Evolutionary conservation across 306 rosid genomes (phyloP).

Genomic region (Arachis stenosperma): DNA sequence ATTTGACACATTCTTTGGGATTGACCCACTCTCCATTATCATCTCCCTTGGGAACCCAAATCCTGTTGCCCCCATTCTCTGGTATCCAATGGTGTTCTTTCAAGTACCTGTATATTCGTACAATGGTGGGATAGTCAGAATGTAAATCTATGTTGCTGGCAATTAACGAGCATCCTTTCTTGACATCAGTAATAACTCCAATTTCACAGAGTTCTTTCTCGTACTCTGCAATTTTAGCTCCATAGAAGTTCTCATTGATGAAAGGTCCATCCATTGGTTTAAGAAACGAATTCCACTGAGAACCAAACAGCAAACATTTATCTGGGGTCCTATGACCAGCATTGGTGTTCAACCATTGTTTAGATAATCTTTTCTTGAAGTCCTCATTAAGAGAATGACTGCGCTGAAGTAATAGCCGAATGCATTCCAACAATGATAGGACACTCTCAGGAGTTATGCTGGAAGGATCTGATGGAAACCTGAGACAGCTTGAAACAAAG

Average conservation of each 20-base stretch:
- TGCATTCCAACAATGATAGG: conserved; percentile 56
- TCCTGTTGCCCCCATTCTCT: conserved; percentile 38
- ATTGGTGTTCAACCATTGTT: conserved; percentile 58
- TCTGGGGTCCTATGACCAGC: conserved; percentile 53
- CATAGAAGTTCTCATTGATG: conserved; percentile 55
- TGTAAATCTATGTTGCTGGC: conserved; percentile 47
- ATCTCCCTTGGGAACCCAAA: conserved; percentile 57
- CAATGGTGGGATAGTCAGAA: conserved; percentile 37
- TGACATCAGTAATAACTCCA: conserved; percentile 46
- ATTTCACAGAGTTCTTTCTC: conserved; percentile 47
- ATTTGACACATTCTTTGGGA: conserved; percentile 52
- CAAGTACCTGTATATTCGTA: conserved; percentile 53
- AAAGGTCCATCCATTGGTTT: conserved; percentile 65
- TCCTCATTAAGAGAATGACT: conserved; percentile 24
- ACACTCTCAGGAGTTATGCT: conserved; percentile 41
- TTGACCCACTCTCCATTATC: conserved; percentile 47
- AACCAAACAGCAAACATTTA: conserved; percentile 51
- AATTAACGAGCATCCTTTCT: conserved; percentile 46
- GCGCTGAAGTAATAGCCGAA: conserved; percentile 32
- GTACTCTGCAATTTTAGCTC: conserved; percentile 44
- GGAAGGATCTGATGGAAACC: conserved; percentile 41
- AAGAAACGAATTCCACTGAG: conserved; percentile 38
- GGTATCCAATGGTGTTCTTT: conserved; percentile 44
- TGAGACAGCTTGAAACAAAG: conserved; percentile 42
- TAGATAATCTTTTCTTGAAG: conserved; percentile 42